Conservation (phyloP, 768 basidiomycete species). For the Naematelia aurantialba region DNA sequence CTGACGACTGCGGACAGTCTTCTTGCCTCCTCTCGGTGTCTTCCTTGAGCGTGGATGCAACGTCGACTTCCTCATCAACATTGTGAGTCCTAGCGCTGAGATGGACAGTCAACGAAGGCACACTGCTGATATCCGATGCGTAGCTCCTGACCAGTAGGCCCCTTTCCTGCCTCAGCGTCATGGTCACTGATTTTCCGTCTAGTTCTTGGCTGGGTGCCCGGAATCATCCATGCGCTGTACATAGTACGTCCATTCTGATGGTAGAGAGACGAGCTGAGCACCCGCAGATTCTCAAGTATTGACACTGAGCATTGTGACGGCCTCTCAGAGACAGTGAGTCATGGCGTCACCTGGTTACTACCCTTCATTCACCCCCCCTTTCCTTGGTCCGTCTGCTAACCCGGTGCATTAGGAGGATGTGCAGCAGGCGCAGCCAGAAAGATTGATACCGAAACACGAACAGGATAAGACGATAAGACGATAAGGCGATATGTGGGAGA, state of each 20-base stretch:
- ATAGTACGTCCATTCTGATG: slow-evolving; percentile 19
- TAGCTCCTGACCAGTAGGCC: slow-evolving; percentile 55
- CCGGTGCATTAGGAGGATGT: no score
- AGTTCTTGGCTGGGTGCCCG: slow-evolving; percentile 13
- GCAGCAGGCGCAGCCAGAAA: no score
- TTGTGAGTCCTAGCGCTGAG: slow-evolving; percentile 26
- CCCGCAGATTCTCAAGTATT: not conserved
- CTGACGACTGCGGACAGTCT: not conserved
- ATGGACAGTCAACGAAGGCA: not conserved
- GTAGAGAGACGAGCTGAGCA: not conserved
- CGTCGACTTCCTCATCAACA: slow-evolving; percentile 62
- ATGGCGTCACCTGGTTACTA: not conserved
- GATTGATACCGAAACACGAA: no score
- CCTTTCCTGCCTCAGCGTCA: not conserved
- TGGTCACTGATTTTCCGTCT: slow-evolving; percentile 1
- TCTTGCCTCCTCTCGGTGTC: slow-evolving; percentile 64
- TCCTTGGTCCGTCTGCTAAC: no score
- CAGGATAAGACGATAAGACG: no score
- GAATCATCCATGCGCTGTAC: slow-evolving; percentile 44
- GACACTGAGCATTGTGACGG: no score
- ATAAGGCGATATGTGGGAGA: no score
- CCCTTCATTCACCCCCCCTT: not conserved
- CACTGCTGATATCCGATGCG: slow-evolving; percentile 47
- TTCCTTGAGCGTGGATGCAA: slow-evolving; percentile 82
- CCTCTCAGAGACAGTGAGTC: not conserved